These are phyloP conservation scores for Capsella bursapastoris DNA, from an alignment of 345 rosid genomes.

Conservation along the genomic window DNA sequence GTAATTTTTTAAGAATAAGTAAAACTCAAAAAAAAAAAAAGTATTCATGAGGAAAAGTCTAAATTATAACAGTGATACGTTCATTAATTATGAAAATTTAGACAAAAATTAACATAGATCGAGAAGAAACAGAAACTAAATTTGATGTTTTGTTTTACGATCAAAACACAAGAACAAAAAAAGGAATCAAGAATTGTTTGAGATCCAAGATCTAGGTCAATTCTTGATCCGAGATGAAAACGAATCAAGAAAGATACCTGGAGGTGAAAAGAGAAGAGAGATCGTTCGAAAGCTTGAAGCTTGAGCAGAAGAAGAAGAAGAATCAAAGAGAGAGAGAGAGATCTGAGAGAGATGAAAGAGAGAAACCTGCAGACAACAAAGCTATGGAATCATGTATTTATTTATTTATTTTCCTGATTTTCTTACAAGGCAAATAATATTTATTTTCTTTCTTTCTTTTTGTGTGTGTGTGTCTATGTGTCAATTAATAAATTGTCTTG, in stretches of 20 bases:
- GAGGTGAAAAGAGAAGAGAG: conserved; percentile 7
- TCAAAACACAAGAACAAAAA: neutral
- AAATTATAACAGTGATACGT: conserved; percentile 19
- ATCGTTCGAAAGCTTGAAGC: neutral
- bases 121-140: neutral
- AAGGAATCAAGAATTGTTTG: neutral
- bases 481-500: neutral
- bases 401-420: neutral
- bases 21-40: neutral
- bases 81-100: neutral
- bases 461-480: neutral
- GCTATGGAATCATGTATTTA: conserved; percentile 25
- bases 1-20: neutral
- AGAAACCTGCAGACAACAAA: conserved; percentile 35
- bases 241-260: conserved; percentile 26
- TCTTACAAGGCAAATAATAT: neutral
- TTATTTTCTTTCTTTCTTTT: neutral
- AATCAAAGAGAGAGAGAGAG: conserved; percentile 29
- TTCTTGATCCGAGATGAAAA: conserved; percentile 1
- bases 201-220: conserved; percentile 35
- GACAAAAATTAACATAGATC: neutral
- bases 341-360: neutral
- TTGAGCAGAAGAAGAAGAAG: conserved; percentile 5
- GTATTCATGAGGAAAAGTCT: conserved; percentile 18
- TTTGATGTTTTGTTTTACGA: neutral